A percentile compares a stretch with the other conserved stretches of the same genome.
Conservation (phyloP, 2,329 filamentous ascomycete species). For the Xylaria sp. region DNA sequence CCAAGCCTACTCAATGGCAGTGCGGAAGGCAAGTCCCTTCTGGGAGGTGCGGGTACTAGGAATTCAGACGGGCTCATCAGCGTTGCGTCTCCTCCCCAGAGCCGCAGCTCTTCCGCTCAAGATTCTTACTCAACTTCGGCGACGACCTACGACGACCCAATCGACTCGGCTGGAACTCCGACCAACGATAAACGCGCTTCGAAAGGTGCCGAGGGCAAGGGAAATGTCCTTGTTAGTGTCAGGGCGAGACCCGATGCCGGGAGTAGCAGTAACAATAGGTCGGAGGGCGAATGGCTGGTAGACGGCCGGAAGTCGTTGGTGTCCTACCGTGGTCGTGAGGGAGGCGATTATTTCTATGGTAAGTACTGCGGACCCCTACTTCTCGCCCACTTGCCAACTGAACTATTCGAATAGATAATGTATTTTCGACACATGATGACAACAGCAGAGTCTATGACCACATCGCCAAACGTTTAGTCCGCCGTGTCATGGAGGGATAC, state of each 20-base stretch:
- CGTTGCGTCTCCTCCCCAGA: slow-evolving; percentile 81
- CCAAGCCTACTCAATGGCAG: slow-evolving; percentile 80
- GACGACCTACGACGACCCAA: slow-evolving; percentile 82
- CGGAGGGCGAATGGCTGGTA: slow-evolving; percentile 88
- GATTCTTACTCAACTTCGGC: slow-evolving; percentile 90
- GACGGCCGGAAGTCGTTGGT: slow-evolving; percentile 83
- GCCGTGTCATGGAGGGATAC: slow-evolving; percentile 98
- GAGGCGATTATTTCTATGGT: slow-evolving; percentile 93
- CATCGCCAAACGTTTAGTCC: slow-evolving; percentile 88
- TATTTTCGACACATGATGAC: slow-evolving; percentile 91
- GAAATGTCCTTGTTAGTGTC: slow-evolving; percentile 95
- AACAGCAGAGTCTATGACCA: slow-evolving; percentile 95
- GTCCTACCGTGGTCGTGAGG: slow-evolving; percentile 83
- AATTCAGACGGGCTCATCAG: slow-evolving; percentile 77
- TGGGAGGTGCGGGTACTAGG: slow-evolving; percentile 60
- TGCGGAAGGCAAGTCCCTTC: slow-evolving; percentile 75
- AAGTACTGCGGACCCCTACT: slow-evolving; percentile 37
- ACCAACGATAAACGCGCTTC: slow-evolving; percentile 52
- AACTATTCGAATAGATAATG: slow-evolving; percentile 70
- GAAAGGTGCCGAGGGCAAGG: slow-evolving; percentile 71
- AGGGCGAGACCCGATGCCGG: slow-evolving; percentile 83
- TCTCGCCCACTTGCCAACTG: slow-evolving; percentile 5
- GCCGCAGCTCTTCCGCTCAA: slow-evolving; percentile 87
- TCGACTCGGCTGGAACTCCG: slow-evolving; percentile 52
- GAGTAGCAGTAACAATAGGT: slow-evolving; percentile 58